Evolutionary conservation across 2,329 filamentous ascomycete species (phyloP).

Genomic region (Fusarium palustre): DNA sequence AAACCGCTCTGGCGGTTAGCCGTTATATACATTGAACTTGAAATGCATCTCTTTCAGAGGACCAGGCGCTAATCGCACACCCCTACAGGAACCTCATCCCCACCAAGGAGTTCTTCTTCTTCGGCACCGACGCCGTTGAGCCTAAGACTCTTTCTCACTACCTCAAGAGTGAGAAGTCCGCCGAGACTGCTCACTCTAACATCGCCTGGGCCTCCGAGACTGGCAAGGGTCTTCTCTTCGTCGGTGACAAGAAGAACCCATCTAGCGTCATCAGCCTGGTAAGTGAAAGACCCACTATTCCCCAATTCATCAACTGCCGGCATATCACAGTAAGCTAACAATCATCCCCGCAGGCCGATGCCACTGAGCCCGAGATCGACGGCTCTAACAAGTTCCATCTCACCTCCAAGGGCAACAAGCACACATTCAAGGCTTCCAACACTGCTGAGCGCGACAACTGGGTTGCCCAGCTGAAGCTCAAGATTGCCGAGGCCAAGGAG

Average conservation of each 20-base stretch:
- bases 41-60: no score
- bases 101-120: conserved; percentile 94
- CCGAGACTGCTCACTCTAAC: conserved; percentile 78
- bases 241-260: conserved; percentile 85
- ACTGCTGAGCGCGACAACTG: conserved; percentile 89
- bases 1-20: neutral
- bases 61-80: conserved; percentile 39
- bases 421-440: conserved; percentile 86
- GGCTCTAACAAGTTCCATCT: conserved; percentile 86
- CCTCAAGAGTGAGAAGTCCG: conserved; percentile 88
- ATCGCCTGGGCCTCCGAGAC: conserved; percentile 93
- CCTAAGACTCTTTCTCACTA: conserved; percentile 79
- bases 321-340: conserved; percentile 28
- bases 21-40: neutral
- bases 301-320: conserved; percentile 32
- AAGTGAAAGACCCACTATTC: conserved; percentile 54
- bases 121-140: conserved; percentile 78
- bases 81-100: conserved; percentile 81
- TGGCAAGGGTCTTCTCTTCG: conserved; percentile 94
- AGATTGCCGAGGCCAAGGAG: conserved; percentile 87
- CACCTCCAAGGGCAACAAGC: conserved; percentile 88
- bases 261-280: conserved; percentile 88
- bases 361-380: conserved; percentile 78
- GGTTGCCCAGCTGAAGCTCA: conserved; percentile 84
- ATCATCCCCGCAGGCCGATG: conserved; percentile 61